Percentiles rank a stretch among this genome's conserved stretches.
Evolutionary conservation across 495 filamentous ascomycete genomes (phyloP).

Genomic region (Neurospora hispaniola): DNA sequence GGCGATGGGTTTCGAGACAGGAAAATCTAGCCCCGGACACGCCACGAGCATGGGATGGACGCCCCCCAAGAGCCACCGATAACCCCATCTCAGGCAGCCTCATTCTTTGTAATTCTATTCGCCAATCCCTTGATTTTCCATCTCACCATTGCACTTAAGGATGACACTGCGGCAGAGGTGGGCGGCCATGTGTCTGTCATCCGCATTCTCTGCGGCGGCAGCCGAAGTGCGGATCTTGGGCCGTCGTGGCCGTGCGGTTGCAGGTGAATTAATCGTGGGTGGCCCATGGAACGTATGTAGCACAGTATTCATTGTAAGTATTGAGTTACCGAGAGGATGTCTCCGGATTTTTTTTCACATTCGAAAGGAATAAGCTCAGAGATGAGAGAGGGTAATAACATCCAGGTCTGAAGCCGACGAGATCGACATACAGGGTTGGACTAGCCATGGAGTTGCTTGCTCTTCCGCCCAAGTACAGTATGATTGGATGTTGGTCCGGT

Average conservation of each 20-base stretch:
- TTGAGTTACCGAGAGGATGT: neutral
- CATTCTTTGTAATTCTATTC: neutral
- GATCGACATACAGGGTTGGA: neutral
- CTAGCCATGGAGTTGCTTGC: neutral
- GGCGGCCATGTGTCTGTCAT: neutral
- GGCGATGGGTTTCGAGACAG: neutral
- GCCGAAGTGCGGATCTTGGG: neutral
- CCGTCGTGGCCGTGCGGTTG: neutral
- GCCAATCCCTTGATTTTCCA: neutral
- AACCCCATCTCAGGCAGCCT: neutral
- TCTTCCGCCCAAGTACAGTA: neutral
- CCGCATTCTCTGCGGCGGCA: neutral
- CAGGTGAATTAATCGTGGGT: neutral
- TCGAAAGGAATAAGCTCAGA: neutral
- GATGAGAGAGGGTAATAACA: neutral
- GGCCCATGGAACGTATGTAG: neutral
- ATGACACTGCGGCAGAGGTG: neutral
- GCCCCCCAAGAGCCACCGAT: neutral
- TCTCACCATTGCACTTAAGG: neutral
- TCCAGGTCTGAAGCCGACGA: neutral
- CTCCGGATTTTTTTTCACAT: neutral
- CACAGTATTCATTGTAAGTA: neutral
- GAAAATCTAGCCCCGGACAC: neutral
- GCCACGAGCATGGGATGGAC: neutral
- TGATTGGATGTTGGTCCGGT: neutral